Conservation (phyloP, 371 early-diverging fungal species). For the Mucor plumbeus region DNA sequence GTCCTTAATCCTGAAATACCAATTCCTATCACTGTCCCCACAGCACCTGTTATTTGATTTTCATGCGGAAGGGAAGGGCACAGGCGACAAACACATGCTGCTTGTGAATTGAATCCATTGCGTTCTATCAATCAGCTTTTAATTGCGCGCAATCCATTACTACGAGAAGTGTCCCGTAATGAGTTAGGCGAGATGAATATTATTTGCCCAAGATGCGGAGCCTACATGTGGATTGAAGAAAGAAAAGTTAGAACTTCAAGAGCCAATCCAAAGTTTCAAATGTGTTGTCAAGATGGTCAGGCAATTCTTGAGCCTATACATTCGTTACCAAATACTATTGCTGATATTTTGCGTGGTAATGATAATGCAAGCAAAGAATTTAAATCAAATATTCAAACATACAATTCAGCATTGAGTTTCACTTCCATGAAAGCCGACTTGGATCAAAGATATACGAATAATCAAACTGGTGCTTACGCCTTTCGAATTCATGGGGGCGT, state of each 20-base stretch:
- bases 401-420: slow-evolving; percentile 4
- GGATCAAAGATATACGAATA: neutral
- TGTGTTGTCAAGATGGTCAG: neutral
- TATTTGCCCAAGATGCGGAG: neutral
- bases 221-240: neutral
- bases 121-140: neutral
- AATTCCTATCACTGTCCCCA: too few relatives aligned
- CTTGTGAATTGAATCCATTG: neutral
- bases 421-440: neutral
- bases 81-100: too few relatives aligned
- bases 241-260: neutral
- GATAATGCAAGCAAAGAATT: neutral
- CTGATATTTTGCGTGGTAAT: neutral
- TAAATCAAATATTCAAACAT: neutral
- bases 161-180: neutral
- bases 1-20: too few relatives aligned
- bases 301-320: neutral
- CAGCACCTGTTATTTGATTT: too few relatives aligned
- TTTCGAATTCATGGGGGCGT: slow-evolving; percentile 4
- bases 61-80: too few relatives aligned
- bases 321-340: neutral
- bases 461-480: neutral
- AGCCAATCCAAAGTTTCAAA: neutral
- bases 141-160: neutral
- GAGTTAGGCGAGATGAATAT: neutral